Percentiles rank a stretch among this genome's conserved stretches.
Evolutionary conservation across 192 early-diverging fungal species (phyloP).

Genomic region (Podochytrium sp.): DNA sequence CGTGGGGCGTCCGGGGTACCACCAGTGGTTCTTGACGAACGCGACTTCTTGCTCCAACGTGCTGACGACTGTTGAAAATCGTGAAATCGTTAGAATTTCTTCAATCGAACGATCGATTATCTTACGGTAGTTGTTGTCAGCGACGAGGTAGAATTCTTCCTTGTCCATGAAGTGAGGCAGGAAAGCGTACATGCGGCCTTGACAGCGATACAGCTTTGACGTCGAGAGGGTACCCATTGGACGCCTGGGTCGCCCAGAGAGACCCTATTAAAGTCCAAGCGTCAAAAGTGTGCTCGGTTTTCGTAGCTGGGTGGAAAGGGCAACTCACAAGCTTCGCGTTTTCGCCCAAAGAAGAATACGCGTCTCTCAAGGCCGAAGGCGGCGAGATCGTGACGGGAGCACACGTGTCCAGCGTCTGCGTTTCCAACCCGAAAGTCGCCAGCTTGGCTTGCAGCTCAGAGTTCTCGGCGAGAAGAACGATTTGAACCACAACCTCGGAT

Average conservation of each 20-base stretch:
- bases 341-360: slow-evolving; percentile 71
- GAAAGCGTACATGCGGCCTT: slow-evolving; percentile 82
- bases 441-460: slow-evolving; percentile 70
- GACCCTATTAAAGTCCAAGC: slow-evolving; percentile 39
- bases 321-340: slow-evolving; percentile 67
- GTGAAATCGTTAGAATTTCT: background rate
- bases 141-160: slow-evolving; percentile 85
- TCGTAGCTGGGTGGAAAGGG: background rate
- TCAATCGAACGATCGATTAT: too few relatives aligned
- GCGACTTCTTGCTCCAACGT: slow-evolving; percentile 75
- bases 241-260: slow-evolving; percentile 76
- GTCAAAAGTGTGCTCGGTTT: background rate
- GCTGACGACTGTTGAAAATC: slow-evolving; percentile 55
- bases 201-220: slow-evolving; percentile 78
- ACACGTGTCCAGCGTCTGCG: slow-evolving; percentile 75
- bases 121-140: slow-evolving; percentile 75
- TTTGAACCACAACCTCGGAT: slow-evolving; percentile 72
- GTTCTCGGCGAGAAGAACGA: slow-evolving; percentile 78
- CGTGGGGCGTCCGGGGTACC: slow-evolving; percentile 75
- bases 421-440: slow-evolving; percentile 76
- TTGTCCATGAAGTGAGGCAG: slow-evolving; percentile 87
- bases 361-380: slow-evolving; percentile 77
- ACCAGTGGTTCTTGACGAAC: slow-evolving; percentile 77
- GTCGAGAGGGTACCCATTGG: slow-evolving; percentile 82
- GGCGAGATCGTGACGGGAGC: slow-evolving; percentile 71